These are phyloP conservation scores for Lathyrus sativus DNA, from an alignment of 306 rosid genomes.

Conservation along the genomic window DNA sequence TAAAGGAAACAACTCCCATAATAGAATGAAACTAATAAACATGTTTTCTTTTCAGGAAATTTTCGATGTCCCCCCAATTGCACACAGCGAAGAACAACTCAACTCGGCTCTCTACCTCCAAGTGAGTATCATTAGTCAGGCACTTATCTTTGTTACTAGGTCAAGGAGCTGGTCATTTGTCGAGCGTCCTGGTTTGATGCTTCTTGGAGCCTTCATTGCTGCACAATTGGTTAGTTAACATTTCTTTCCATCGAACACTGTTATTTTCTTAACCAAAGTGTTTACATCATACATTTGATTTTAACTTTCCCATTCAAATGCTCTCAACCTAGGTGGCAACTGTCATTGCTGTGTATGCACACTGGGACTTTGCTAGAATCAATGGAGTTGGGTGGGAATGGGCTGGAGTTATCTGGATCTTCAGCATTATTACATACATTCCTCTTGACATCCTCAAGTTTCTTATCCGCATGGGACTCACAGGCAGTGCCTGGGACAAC, in stretches of 20 bases:
- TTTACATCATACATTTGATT: background rate
- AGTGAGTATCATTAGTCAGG: slow-evolving; percentile 88
- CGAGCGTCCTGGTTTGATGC: slow-evolving; percentile 73
- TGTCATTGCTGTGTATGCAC: slow-evolving; percentile 63
- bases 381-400: slow-evolving; percentile 78
- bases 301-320: slow-evolving; percentile 1
- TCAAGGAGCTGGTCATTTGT: slow-evolving; percentile 80
- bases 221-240: slow-evolving; percentile 67
- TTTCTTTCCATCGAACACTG: background rate
- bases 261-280: background rate
- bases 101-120: slow-evolving; percentile 90
- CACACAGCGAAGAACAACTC: slow-evolving; percentile 45
- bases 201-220: slow-evolving; percentile 58
- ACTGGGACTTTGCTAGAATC: slow-evolving; percentile 73
- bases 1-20: background rate
- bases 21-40: slow-evolving; percentile 2
- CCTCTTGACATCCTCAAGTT: slow-evolving; percentile 85
- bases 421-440: slow-evolving; percentile 65
- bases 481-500: slow-evolving; percentile 65
- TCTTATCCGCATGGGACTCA: slow-evolving; percentile 56
- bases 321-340: slow-evolving; percentile 61
- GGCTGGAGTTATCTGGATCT: slow-evolving; percentile 88
- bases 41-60: slow-evolving; percentile 33
- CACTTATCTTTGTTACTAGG: slow-evolving; percentile 84
- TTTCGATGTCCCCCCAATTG: slow-evolving; percentile 56